Percentiles rank a stretch among this genome's conserved stretches.
phyloP scores from a whole-genome alignment of 2,329 filamentous ascomycete genomes.

The Cytospora mali region DNA sequence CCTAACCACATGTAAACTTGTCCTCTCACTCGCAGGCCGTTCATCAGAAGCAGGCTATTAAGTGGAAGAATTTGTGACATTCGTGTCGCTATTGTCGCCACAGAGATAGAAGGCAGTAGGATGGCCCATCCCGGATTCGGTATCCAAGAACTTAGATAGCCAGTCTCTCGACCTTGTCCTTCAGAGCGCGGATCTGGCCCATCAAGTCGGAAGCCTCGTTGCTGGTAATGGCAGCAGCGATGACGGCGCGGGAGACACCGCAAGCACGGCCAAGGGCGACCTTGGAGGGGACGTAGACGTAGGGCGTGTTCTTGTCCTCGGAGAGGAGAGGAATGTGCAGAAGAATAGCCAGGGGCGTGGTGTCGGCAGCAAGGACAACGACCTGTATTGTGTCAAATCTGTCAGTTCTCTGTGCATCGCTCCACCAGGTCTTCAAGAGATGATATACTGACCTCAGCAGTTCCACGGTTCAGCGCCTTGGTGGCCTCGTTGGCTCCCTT shows the following conservation, averaged over 20 bases:
- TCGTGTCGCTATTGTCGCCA: neutral
- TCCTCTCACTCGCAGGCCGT: neutral
- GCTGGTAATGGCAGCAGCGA: constrained; percentile 84
- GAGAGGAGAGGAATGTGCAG: constrained; percentile 86
- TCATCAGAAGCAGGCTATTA: neutral
- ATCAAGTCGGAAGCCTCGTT: constrained; percentile 89
- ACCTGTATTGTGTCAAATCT: neutral
- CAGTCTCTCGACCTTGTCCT: constrained; percentile 93
- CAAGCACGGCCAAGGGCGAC: constrained; percentile 86
- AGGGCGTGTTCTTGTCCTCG: constrained; percentile 67
- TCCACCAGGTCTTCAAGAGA: neutral
- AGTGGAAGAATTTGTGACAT: neutral
- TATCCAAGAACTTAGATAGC: constrained; percentile 67
- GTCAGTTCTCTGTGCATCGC: neutral
- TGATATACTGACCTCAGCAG: constrained; percentile 61
- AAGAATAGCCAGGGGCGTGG: constrained; percentile 82
- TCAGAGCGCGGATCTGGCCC: constrained; percentile 83
- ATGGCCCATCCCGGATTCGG: neutral
- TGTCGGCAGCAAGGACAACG: constrained; percentile 64
- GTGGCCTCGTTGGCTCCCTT: constrained; percentile 86
- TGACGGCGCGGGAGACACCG: constrained; percentile 86
- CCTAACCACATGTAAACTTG: neutral
- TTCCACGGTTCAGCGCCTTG: constrained; percentile 89
- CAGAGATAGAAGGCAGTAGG: neutral
- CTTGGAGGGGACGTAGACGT: constrained; percentile 75